Base-by-base conservation (phyloP, 2,329 filamentous ascomycete species). In the Cladorrhinum sp. region DNA sequence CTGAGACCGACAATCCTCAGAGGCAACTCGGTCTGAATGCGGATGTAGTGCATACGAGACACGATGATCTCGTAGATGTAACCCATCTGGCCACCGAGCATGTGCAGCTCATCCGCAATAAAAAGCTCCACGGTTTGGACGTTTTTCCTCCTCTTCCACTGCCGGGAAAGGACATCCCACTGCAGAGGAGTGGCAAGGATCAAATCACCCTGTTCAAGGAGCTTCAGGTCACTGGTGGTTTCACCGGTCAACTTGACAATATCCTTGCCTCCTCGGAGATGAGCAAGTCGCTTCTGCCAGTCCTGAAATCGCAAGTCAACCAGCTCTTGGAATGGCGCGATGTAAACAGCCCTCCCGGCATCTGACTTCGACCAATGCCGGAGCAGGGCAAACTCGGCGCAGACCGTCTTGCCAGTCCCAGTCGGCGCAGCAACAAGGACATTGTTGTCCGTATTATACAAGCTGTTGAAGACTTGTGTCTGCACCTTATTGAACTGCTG, bases 21-120 rank as follows among this genome's bases (percentile, higher is more conserved):
- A 9, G 89, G 86, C 42, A 89, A 86, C 73, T 96, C 90, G 0
- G 91, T 89, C 73, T 97, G 92, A 1, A 91, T 88, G 61, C 92
- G 89, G 72, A 99, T 97, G 65, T 95, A 95, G 73, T 96, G 92
- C 90, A 98, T 97, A 57, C 95, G 89, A 64, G 95, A 97, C n/a
- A 99, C 91, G 57, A 99, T 88, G 57, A 95, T 90, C 79, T 99
- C 95, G 75, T 99, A 99, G 28, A 96, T 83, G 73, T 94, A 96
- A 28, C 95, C 96, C 65, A 86, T 84, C 56, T 88, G 86, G 14
- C 92, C 93, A 62, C 94, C 95, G 28, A 99, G 82, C 79, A 98
- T 88, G 72, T 99, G 95, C 58, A 99, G 81, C 72, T 98, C 94
- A 73, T 99, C 96, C 0, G 94, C 93, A 67, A 99, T 93, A 73